These are phyloP conservation scores for Hypholoma sublateritium DNA, from an alignment of 768 basidiomycete genomes.

Conservation along the genomic window DNA sequence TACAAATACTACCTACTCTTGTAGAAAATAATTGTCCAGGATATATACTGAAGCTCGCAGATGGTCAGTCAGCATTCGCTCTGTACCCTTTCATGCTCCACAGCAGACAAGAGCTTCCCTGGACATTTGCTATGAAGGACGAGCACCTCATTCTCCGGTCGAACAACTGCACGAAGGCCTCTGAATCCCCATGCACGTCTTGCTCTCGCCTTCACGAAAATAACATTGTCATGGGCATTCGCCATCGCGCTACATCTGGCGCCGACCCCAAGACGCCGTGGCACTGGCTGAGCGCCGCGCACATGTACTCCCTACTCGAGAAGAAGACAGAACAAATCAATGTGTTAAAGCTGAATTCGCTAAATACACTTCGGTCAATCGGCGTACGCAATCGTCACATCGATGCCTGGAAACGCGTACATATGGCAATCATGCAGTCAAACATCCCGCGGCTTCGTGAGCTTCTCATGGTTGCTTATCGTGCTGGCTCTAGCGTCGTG, in stretches of 20 bases:
- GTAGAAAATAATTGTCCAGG: neutral
- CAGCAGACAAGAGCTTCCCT: neutral
- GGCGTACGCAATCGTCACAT: neutral
- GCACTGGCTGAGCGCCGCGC: neutral
- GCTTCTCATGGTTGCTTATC: neutral
- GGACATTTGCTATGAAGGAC: neutral
- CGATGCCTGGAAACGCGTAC: neutral
- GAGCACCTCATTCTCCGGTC: neutral
- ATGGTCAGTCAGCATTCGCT: neutral
- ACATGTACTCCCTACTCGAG: neutral
- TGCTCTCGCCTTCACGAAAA: neutral
- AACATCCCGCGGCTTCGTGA: constrained; percentile 1
- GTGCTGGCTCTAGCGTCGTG: neutral
- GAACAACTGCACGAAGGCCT: neutral
- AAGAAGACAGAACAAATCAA: neutral
- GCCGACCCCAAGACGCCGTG: neutral
- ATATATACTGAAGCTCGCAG: neutral
- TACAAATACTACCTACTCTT: too few species aligned
- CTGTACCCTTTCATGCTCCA: neutral
- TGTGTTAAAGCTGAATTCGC: neutral
- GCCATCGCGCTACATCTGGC: neutral
- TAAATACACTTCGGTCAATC: neutral
- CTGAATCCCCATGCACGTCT: neutral
- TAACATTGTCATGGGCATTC: neutral
- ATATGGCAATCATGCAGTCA: neutral